Evolutionary conservation across 139 green algal genomes (phyloP).

Genomic region (Auxenochlorella pyrenoidosa): DNA sequence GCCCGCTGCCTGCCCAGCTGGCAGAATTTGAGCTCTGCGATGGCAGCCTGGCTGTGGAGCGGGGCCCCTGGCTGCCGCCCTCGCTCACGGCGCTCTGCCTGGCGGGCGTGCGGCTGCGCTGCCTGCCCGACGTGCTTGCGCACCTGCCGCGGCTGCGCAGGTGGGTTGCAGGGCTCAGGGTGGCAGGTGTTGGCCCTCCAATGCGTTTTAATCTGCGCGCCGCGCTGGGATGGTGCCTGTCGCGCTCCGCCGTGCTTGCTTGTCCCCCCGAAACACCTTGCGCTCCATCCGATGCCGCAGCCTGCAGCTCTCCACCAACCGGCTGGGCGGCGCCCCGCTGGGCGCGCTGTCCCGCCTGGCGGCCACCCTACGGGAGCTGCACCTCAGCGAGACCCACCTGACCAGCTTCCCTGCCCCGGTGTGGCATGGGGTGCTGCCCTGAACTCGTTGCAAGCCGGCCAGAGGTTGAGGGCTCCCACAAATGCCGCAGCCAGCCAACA

Average conservation of each 20-base stretch:
- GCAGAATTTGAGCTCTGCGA: neutral
- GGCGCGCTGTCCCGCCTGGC: neutral
- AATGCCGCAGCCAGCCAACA: neutral
- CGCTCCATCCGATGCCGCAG: neutral
- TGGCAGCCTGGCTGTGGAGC: neutral
- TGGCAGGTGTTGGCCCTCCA: neutral
- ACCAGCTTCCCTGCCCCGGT: neutral
- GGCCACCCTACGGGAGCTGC: conserved; percentile 3
- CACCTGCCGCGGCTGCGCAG: neutral
- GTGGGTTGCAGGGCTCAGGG: neutral
- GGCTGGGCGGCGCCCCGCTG: neutral
- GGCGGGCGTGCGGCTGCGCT: neutral
- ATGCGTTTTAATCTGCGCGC: neutral
- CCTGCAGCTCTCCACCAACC: neutral
- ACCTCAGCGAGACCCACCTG: neutral
- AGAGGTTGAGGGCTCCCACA: neutral
- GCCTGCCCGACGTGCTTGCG: neutral
- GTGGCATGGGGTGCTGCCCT: neutral
- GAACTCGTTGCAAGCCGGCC: neutral
- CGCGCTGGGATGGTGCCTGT: no score
- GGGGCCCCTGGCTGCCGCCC: neutral
- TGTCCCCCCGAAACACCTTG: neutral
- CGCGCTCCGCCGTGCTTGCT: no score
- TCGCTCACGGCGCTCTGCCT: neutral
- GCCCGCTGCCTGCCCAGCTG: neutral